A percentile compares a stretch with the other conserved stretches of the same genome.
phyloP scores from a whole-genome alignment of 768 basidiomycete genomes.

The Suillus variegatus region DNA sequence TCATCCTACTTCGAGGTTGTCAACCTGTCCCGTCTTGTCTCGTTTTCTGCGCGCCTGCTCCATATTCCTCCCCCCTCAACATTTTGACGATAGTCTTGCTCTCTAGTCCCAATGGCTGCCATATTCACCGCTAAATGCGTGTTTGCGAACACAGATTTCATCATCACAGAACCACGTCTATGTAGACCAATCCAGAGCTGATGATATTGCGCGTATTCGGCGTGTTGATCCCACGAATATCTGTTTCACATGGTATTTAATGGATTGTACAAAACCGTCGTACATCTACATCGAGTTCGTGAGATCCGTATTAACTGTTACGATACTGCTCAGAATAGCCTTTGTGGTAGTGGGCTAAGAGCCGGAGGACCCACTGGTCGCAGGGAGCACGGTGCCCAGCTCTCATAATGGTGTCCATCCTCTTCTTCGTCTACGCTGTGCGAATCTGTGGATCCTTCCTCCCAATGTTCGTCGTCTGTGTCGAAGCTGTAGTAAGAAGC shows the following conservation, averaged over 20 bases:
- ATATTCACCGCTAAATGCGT: neutral
- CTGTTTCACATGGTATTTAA: neutral
- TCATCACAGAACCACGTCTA: neutral
- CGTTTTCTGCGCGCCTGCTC: neutral
- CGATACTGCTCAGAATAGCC: constrained; percentile 1
- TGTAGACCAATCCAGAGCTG: neutral
- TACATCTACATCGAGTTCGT: neutral
- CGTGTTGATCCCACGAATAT: neutral
- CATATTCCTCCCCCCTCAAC: no score
- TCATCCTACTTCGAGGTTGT: no score
- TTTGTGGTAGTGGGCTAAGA: constrained; percentile 5
- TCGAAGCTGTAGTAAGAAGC: constrained; percentile 6
- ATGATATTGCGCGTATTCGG: neutral
- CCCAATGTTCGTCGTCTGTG: constrained; percentile 1
- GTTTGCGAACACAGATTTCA: neutral
- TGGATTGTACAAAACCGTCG: neutral
- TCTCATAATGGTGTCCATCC: neutral
- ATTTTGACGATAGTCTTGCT: neutral
- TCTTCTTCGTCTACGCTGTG: constrained; percentile 7
- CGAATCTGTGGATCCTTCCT: constrained; percentile 4
- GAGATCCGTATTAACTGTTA: neutral
- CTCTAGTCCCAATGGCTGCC: neutral
- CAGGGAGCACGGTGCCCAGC: neutral
- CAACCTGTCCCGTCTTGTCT: no score
- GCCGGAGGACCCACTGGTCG: neutral